Evolutionary conservation across 129 eudicot species (phyloP).

Genomic region (Flaveria robusta): DNA sequence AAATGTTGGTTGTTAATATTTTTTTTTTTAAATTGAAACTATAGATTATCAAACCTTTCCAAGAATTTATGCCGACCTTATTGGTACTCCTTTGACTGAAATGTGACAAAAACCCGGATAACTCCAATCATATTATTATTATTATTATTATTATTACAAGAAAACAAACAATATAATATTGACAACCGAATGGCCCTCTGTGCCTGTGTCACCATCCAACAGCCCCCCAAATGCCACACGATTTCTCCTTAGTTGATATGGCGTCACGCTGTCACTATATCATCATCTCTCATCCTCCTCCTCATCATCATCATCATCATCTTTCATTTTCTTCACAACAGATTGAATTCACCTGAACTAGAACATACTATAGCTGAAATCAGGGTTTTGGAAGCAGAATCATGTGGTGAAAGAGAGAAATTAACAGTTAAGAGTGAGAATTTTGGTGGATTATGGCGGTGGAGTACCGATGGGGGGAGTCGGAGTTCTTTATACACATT

Average conservation of each 20-base stretch:
- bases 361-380: not conserved
- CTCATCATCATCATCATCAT: not conserved
- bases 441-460: conserved; percentile 51
- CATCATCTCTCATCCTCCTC: not conserved
- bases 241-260: conserved; percentile 19
- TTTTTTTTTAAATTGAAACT: not conserved
- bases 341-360: not conserved
- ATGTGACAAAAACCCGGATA: not conserved
- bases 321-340: conserved; percentile 9
- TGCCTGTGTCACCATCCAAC: conserved; percentile 31
- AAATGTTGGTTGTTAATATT: too few relatives aligned
- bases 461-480: conserved; percentile 60
- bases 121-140: not conserved
- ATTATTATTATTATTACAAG: not conserved
- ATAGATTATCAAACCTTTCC: not conserved
- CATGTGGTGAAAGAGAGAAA: not conserved
- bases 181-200: not conserved
- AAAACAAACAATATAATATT: not conserved
- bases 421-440: too few relatives aligned
- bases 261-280: conserved; percentile 16
- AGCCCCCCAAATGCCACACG: conserved; percentile 32
- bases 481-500: conserved; percentile 56
- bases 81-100: not conserved
- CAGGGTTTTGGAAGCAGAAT: conserved; percentile 21
- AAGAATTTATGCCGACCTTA: not conserved